Conservation (phyloP, 139 green algal genomes). For the Volvox reticuliferus region DNA sequence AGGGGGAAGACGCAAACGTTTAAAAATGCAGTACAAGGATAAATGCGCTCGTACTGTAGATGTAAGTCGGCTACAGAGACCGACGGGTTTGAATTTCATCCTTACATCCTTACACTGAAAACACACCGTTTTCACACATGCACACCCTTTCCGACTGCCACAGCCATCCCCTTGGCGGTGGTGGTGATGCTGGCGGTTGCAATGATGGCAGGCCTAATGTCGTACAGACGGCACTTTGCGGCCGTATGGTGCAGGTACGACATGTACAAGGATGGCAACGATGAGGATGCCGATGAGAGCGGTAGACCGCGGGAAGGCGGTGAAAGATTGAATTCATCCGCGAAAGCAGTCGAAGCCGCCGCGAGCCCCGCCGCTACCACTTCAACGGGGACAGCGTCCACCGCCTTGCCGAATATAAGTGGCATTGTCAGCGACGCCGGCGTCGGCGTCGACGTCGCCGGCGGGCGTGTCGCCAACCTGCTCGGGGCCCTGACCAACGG, state of each 20-base stretch:
- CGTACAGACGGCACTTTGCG: not conserved
- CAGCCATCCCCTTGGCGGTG: not conserved
- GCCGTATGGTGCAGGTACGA: conserved; percentile 28
- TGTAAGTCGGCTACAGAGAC: no score
- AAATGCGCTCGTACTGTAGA: no score
- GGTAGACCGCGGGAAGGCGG: not conserved
- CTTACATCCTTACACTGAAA: not conserved
- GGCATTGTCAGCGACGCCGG: no score
- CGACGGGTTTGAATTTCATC: not conserved
- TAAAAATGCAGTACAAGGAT: no score
- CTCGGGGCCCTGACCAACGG: not conserved
- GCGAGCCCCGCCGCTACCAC: not conserved
- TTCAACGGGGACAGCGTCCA: no score
- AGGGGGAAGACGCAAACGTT: no score
- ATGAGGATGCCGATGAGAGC: not conserved
- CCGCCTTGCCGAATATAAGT: not conserved
- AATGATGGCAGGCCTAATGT: not conserved
- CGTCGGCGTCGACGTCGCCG: not conserved
- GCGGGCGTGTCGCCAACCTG: not conserved
- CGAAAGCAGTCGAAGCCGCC: not conserved
- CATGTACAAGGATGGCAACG: not conserved
- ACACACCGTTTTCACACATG: not conserved
- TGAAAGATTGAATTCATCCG: not conserved
- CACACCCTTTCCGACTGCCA: not conserved
- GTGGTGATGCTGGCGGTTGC: not conserved